A percentile compares a stretch with the other conserved stretches of the same genome.
Evolutionary conservation across 768 basidiomycete species (phyloP).

Genomic region (Epithele typhae): DNA sequence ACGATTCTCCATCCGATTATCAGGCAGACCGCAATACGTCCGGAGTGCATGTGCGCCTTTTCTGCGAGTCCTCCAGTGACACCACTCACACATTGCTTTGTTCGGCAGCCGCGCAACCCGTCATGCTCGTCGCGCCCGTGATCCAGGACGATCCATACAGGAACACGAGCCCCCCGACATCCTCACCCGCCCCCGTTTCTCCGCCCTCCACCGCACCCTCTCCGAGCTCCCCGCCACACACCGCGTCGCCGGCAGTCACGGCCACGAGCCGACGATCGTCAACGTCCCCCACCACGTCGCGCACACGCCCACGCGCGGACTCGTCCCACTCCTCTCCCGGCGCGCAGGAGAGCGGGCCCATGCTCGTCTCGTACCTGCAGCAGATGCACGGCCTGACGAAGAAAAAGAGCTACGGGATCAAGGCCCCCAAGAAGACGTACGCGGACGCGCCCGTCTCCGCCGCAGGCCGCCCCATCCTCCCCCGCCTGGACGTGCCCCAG

Average conservation of each 20-base stretch:
- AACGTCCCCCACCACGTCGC: conserved; percentile 20
- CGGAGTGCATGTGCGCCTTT: conserved; percentile 8
- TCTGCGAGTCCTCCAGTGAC: not conserved
- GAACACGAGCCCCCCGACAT: conserved; percentile 8
- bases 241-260: conserved; percentile 8
- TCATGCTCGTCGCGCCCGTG: conserved; percentile 6
- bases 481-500: conserved; percentile 16
- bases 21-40: conserved; percentile 27
- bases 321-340: conserved; percentile 18
- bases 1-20: conserved; percentile 39
- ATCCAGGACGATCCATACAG: conserved; percentile 9
- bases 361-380: conserved; percentile 58
- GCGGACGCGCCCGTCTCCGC: conserved; percentile 5
- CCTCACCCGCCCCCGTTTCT: conserved; percentile 2
- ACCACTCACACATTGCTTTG: not conserved
- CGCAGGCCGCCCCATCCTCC: conserved; percentile 16
- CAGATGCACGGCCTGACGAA: conserved; percentile 67
- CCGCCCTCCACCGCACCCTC: conserved; percentile 7
- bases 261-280: conserved; percentile 21
- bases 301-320: conserved; percentile 11
- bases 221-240: conserved; percentile 1
- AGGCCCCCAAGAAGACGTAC: conserved; percentile 15
- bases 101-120: conserved; percentile 1
- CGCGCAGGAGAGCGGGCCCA: conserved; percentile 31
- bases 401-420: conserved; percentile 34